Base-by-base conservation (phyloP, 495 filamentous ascomycete genomes). In the Podospora pseudocomata region DNA sequence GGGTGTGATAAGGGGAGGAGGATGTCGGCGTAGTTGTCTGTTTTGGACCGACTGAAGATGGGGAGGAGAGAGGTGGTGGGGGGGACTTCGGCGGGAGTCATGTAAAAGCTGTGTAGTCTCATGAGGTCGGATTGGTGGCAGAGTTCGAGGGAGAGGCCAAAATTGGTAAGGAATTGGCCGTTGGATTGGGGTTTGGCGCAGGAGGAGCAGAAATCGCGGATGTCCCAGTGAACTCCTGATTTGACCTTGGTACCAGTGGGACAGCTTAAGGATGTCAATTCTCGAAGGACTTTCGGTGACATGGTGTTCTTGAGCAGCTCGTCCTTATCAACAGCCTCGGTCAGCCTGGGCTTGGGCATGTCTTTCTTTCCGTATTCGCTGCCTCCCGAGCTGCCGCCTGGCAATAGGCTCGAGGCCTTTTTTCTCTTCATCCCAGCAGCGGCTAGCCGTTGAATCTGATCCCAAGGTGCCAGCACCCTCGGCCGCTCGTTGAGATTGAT, bases 61-160 rank as follows among this genome's bases (percentile, higher is more conserved):
- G 92, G 92, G 2, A 90, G 69, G 13, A 94, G 79, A 5, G 89
- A 84, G 60, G 88, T 85, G 0, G 88, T 79, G 0, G 87, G 83
- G 57, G 86, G 86, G 66, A 88, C 84, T 6, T 87, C 83, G 1
- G 91, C 82, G 0, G 90, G 86, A 0, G 83, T 88, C 32, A 90
- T 82, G 75, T 91, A 82, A 65, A 93, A 85, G 53, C 90, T 89
- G 71, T 94, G 92, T 3, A 93, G 81, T 53, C 87, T 82, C 19
- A 88, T 85, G 56, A 96, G 81, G 70, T 96, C 92, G 1, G 92
- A 88, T 71, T 96, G 92, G 69, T 93, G 90, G 74, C 92, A 96
- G 59, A 90, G 83, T 32, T 90, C 84, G 9, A 86, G 84, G 4
- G 89, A 84, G 13, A 86, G 74, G 18, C 84, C 79, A 86, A 89